A percentile compares a stretch with the other conserved stretches of the same genome.
phyloP scores from a whole-genome alignment of 352 stramenopile species.

The Phytophthora capsici region DNA sequence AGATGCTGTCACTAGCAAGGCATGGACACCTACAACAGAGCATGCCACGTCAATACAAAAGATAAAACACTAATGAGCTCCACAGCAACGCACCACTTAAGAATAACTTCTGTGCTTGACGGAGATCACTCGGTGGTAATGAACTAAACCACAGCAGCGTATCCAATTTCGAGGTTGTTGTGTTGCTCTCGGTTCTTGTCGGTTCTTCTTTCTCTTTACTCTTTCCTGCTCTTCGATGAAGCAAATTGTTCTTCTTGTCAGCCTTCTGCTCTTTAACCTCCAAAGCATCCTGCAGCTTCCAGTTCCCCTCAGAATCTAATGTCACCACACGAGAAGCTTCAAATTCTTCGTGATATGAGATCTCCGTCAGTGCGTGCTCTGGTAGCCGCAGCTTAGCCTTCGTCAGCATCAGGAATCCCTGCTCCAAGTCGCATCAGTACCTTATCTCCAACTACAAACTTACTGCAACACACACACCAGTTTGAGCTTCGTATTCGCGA shows the following conservation, averaged over 20 bases:
- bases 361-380: slow-evolving; percentile 56
- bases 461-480: slow-evolving; percentile 36
- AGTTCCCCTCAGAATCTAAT: slow-evolving; percentile 24
- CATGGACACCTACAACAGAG: slow-evolving; percentile 38
- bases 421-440: slow-evolving; percentile 17
- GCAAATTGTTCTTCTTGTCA: slow-evolving; percentile 1
- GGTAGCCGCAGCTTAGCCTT: slow-evolving; percentile 61
- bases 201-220: slow-evolving; percentile 3
- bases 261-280: slow-evolving; percentile 1
- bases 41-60: background rate
- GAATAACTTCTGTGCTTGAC: slow-evolving; percentile 69
- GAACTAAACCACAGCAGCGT: slow-evolving; percentile 80
- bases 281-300: slow-evolving; percentile 22
- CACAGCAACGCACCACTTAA: slow-evolving; percentile 43
- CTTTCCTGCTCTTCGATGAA: slow-evolving; percentile 26
- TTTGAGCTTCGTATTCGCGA: slow-evolving; percentile 55
- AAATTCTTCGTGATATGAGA: slow-evolving; percentile 70
- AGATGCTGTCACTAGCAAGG: slow-evolving; percentile 40
- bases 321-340: slow-evolving; percentile 42
- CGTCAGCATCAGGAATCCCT: slow-evolving; percentile 79
- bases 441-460: background rate
- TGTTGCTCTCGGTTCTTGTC: background rate
- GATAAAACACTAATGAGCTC: background rate
- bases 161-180: slow-evolving; percentile 4
- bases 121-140: slow-evolving; percentile 69